Percentiles rank a stretch among this genome's conserved stretches.
These are phyloP conservation scores for Linderniella brevidens DNA, from an alignment of 257 asterid species.

Conservation along the genomic window DNA sequence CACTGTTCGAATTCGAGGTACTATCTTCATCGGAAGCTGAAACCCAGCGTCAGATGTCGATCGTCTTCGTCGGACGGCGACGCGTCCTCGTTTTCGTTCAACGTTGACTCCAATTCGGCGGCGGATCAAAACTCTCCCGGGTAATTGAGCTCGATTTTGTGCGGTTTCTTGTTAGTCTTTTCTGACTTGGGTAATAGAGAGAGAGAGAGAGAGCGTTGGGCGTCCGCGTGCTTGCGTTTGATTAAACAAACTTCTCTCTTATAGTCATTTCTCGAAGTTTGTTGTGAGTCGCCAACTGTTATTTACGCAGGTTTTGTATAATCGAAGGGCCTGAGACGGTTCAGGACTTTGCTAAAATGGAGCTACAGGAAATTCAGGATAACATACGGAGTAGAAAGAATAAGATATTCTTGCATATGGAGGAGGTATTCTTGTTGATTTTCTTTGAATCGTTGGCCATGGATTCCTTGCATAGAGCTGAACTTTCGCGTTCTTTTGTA, in stretches of 20 bases:
- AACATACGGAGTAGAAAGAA: constrained; percentile 77
- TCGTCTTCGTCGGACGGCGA: constrained; percentile 46
- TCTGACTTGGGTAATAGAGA: background rate
- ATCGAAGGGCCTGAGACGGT: constrained; percentile 95
- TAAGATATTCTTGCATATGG: constrained; percentile 92
- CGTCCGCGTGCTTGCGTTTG: background rate
- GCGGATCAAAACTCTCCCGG: constrained; percentile 28
- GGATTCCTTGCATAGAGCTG: too few species aligned
- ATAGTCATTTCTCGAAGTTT: too few species aligned
- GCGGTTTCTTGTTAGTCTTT: background rate
- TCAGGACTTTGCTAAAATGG: constrained; percentile 81
- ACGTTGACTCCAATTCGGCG: constrained; percentile 27
- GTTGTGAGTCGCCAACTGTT: constrained; percentile 2
- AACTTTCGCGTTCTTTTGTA: too few species aligned
- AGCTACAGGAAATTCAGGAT: constrained; percentile 76
- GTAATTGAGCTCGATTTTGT: constrained; percentile 11
- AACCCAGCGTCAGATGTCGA: constrained; percentile 31
- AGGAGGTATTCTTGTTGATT: constrained; percentile 37
- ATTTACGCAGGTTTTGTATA: constrained; percentile 61
- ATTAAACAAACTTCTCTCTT: too few species aligned
- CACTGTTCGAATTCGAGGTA: constrained; percentile 17
- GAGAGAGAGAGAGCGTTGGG: background rate
- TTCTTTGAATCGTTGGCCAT: background rate
- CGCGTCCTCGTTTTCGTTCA: constrained; percentile 32
- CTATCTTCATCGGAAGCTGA: constrained; percentile 15